phyloP scores from a whole-genome alignment of 2,329 filamentous ascomycete genomes.

The Ophiocordyceps camponoti-saundersi region DNA sequence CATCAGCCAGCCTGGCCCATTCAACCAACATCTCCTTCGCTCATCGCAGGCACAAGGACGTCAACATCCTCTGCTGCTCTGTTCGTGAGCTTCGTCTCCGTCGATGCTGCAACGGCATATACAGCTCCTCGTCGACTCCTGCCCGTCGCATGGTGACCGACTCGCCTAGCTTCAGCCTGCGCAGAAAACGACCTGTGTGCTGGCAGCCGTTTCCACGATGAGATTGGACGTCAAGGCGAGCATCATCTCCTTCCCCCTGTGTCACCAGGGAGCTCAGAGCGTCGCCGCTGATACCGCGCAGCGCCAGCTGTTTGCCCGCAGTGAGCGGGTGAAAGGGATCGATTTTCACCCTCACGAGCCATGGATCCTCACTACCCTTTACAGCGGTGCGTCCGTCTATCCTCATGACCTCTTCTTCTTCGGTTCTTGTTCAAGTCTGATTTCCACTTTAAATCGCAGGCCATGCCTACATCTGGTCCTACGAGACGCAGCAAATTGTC shows the following conservation, averaged over 20 bases:
- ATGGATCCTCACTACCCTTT: slow-evolving; percentile 92
- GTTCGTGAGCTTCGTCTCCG: neutral
- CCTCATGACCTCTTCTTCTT: neutral
- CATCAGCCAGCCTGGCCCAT: slow-evolving; percentile 4
- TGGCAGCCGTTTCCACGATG: slow-evolving; percentile 12
- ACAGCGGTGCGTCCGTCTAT: slow-evolving; percentile 49
- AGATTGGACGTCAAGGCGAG: slow-evolving; percentile 23
- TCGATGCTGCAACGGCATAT: neutral
- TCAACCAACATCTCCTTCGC: neutral
- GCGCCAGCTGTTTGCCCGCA: slow-evolving; percentile 49
- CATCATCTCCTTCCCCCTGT: neutral
- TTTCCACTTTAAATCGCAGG: slow-evolving; percentile 31
- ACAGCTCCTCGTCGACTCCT: neutral
- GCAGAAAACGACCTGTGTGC: neutral
- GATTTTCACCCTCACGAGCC: slow-evolving; percentile 95
- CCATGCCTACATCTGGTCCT: slow-evolving; percentile 98
- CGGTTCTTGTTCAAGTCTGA: neutral
- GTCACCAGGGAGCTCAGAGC: neutral
- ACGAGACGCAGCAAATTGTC: slow-evolving; percentile 89
- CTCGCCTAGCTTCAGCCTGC: neutral
- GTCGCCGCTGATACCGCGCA: slow-evolving; percentile 7
- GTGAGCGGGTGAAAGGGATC: slow-evolving; percentile 91
- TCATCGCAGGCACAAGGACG: neutral
- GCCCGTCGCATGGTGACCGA: slow-evolving; percentile 1
- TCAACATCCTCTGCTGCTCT: neutral